Base-by-base conservation (phyloP, 768 basidiomycete species). In the Suillus subluteus region DNA sequence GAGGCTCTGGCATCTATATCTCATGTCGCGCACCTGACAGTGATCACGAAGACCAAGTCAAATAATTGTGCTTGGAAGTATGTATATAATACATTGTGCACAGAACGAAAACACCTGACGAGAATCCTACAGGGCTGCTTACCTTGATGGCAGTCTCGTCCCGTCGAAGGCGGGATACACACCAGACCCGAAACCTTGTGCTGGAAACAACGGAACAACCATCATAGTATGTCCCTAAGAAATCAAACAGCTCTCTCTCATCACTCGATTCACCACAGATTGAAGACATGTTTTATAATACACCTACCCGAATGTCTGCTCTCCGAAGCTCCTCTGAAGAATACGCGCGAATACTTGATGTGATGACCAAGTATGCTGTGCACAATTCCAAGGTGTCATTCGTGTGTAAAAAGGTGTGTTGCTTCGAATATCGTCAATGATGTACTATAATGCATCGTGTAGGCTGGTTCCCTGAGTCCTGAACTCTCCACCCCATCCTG, bases 1-100 rank as follows among this genome's bases (percentile, higher is more conserved):
- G 98, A 99, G 79, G 98, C 98, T 0, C 80, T 99, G 58, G 98
- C 97, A 3, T 96, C 95, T 15, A 94, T 99, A 66, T 96, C 95
- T 6, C 95, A 98, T 78, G 94, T 97, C 48, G 90, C 96, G 1
- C 92, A 92, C 75, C 82, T 99, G 64, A 88, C 88, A 21, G 91
- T 99, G 12, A 80, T 92, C n/a, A 98, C 95, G 6, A 99, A 98
- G 81, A 95, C 92, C 0, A 92, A 87, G 73, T 73, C 81, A 0
- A 94, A 95, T 48, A 78, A 83, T 3, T 95, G 92, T 76, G 97
- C 95, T 6, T 98, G 95, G 94, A 98, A 91, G 97, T 98, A 74
- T 76, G 96, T 79, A 30, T 18, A 37, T 32, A n/a, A 4, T 48
- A 44, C 11, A 6, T 13, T 55, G 30, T 32, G 4, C 30, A 18